These are phyloP conservation scores for Saccharum officinarum DNA, from an alignment of 176 grass and related monocot species.

Conservation along the genomic window DNA sequence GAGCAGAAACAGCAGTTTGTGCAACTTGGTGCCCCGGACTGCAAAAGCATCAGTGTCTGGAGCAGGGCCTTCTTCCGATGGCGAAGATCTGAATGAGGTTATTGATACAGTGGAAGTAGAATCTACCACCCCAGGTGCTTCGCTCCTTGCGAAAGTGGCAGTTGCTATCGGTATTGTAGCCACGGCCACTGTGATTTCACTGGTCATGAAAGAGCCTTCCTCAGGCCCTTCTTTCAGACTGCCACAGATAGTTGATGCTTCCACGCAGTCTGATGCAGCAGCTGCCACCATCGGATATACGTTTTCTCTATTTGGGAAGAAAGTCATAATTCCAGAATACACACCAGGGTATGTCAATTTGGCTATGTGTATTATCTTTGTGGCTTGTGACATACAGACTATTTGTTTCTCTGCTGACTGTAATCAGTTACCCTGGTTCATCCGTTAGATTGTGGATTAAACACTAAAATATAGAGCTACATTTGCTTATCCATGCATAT, in stretches of 20 bases:
- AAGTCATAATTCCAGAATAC: constrained; percentile 66
- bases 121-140: constrained; percentile 29
- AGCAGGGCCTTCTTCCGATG: constrained; percentile 41
- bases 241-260: constrained; percentile 62
- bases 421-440: not conserved
- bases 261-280: constrained; percentile 44
- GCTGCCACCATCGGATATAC: constrained; percentile 47
- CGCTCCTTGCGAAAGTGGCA: constrained; percentile 65
- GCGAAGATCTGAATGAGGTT: constrained; percentile 45
- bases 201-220: constrained; percentile 48
- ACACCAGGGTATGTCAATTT: constrained; percentile 70
- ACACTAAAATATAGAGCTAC: not conserved
- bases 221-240: constrained; percentile 58
- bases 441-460: not conserved
- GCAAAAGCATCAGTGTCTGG: constrained; percentile 41
- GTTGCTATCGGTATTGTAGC: constrained; percentile 59
- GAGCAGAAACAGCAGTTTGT: constrained; percentile 37
- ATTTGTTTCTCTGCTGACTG: not conserved
- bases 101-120: constrained; percentile 46
- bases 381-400: not conserved
- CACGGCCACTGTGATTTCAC: constrained; percentile 54
- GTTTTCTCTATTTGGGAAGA: constrained; percentile 67
- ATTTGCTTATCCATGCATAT: not conserved
- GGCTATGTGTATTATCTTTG: constrained; percentile 1
- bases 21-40: constrained; percentile 2